phyloP scores from a whole-genome alignment of 495 filamentous ascomycete genomes.

The Glonium stellatum region DNA sequence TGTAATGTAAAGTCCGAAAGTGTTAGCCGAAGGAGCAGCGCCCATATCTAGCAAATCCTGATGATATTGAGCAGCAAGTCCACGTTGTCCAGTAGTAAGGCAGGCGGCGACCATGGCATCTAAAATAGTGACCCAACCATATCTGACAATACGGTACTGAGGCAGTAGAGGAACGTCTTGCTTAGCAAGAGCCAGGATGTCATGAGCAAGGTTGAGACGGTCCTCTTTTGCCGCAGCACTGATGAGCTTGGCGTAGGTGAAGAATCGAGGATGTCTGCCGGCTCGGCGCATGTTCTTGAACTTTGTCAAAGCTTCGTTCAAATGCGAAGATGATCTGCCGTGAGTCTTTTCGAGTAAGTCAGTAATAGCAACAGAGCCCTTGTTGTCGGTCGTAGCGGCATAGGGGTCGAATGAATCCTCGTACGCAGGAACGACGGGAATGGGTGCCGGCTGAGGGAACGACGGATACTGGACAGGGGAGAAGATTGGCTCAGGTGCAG shows the following conservation, averaged over 20 bases:
- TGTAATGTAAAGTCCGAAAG: conserved; percentile 96
- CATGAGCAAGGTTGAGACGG: conserved; percentile 70
- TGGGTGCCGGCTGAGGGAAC: conserved; percentile 39
- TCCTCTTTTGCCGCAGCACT: conserved; percentile 76
- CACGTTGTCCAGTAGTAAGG: conserved; percentile 72
- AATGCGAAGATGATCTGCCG: conserved; percentile 57
- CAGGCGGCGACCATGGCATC: conserved; percentile 95
- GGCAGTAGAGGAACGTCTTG: conserved; percentile 75
- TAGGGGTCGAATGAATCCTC: conserved; percentile 88
- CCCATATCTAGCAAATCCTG: conserved; percentile 83
- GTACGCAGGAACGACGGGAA: conserved; percentile 40
- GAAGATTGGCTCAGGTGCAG: conserved; percentile 30
- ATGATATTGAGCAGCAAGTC: conserved; percentile 75
- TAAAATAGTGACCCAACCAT: conserved; percentile 90
- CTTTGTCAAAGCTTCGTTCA: conserved; percentile 72
- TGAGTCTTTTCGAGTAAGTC: conserved; percentile 73
- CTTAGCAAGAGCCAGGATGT: conserved; percentile 80
- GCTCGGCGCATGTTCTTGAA: conserved; percentile 89
- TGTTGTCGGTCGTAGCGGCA: conserved; percentile 79
- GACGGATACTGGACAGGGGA: conserved; percentile 32
- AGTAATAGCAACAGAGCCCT: conserved; percentile 80
- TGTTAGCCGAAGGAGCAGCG: conserved; percentile 88
- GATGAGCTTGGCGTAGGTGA: conserved; percentile 93
- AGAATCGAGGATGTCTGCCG: conserved; percentile 87
- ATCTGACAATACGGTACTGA: conserved; percentile 75